Evolutionary conservation across 148 eudicot species (phyloP).

Genomic region (Camellia sinensis): DNA sequence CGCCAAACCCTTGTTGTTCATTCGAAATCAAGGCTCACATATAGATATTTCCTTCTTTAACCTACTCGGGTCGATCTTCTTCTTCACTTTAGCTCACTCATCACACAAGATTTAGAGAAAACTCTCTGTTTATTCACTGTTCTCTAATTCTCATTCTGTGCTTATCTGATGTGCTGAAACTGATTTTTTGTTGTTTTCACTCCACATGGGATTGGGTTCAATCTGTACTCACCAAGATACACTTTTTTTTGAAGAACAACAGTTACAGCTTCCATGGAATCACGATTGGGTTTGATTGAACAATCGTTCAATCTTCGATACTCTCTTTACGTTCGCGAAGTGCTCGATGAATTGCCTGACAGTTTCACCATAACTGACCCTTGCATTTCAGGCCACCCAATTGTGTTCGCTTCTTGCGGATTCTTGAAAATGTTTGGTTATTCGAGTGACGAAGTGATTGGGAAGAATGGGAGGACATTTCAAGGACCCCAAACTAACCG

Average conservation of each 20-base stretch:
- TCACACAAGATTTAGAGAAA: background rate
- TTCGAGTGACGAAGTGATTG: slow-evolving; percentile 67
- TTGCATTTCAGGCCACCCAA: slow-evolving; percentile 72
- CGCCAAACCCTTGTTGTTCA: slow-evolving; percentile 22
- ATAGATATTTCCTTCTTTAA: slow-evolving; percentile 17
- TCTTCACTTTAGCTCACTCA: slow-evolving; percentile 12
- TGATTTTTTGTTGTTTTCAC: slow-evolving; percentile 11
- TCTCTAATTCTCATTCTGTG: background rate
- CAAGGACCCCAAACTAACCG: slow-evolving; percentile 73
- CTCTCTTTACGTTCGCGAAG: slow-evolving; percentile 69
- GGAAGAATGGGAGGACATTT: slow-evolving; percentile 83
- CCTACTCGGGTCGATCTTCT: background rate
- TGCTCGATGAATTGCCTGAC: slow-evolving; percentile 64
- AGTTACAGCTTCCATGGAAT: slow-evolving; percentile 48
- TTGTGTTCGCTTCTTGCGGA: slow-evolving; percentile 81
- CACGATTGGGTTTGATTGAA: slow-evolving; percentile 49
- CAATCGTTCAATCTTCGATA: slow-evolving; percentile 53
- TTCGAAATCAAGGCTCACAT: slow-evolving; percentile 22
- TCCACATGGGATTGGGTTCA: slow-evolving; percentile 75
- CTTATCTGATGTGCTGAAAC: slow-evolving; percentile 23
- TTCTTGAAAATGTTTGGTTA: slow-evolving; percentile 82
- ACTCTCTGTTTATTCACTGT: background rate
- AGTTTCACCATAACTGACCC: slow-evolving; percentile 86
- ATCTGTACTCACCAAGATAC: slow-evolving; percentile 18
- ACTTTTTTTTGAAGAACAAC: slow-evolving; percentile 25